phyloP scores from a whole-genome alignment of 441 rosid species.

The Gossypium schwendimanii region DNA sequence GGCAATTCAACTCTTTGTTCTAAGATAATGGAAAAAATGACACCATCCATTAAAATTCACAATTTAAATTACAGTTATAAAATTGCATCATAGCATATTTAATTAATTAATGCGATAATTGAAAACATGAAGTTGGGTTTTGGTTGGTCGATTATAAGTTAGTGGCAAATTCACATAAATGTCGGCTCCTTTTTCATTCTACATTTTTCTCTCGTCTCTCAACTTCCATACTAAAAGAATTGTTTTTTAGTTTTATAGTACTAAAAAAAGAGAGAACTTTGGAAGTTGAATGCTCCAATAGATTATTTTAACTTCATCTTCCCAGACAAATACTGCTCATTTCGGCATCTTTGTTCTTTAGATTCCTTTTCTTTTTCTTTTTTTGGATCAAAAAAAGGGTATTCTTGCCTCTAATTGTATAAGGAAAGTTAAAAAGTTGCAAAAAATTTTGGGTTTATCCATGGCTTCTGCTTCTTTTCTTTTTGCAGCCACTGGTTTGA shows the following conservation, averaged over 20 bases:
- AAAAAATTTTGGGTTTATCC: conserved; percentile 12
- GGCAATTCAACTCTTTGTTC: background rate
- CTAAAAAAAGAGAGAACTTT: conserved; percentile 1
- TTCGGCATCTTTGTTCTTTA: conserved; percentile 31
- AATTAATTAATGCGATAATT: background rate
- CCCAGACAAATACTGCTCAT: conserved; percentile 22
- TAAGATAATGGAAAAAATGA: background rate
- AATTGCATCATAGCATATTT: no score
- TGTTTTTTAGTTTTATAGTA: background rate
- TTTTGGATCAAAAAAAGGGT: background rate
- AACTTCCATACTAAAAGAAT: background rate
- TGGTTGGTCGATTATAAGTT: conserved; percentile 1
- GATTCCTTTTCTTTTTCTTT: conserved; percentile 22
- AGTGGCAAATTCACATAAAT: conserved; percentile 1
- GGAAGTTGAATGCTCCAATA: background rate
- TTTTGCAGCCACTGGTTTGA: conserved; percentile 51
- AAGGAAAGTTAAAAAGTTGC: background rate
- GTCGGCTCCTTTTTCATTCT: background rate
- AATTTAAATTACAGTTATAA: background rate
- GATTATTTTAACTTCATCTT: conserved; percentile 4
- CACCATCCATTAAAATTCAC: conserved; percentile 3
- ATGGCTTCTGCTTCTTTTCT: conserved; percentile 76
- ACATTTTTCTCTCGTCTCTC: background rate
- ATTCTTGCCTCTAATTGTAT: background rate
- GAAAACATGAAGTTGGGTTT: background rate